These are phyloP conservation scores for Leccinum subrobustum DNA, from an alignment of 1,284 basidiomycete genomes.

Conservation along the genomic window DNA sequence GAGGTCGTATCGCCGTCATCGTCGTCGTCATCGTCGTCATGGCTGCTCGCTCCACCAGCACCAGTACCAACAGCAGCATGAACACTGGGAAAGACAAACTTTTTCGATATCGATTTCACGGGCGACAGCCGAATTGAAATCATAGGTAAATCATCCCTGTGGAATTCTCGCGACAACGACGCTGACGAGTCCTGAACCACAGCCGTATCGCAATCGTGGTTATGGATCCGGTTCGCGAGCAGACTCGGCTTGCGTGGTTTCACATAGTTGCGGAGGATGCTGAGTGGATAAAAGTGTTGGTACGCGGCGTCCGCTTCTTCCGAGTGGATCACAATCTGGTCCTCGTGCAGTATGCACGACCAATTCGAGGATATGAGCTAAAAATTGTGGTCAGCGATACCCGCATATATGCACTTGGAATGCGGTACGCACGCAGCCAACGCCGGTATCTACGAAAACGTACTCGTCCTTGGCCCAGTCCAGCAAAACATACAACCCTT, in stretches of 20 bases:
- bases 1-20: background rate
- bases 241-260: conserved; percentile 27
- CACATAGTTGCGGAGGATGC: conserved; percentile 23
- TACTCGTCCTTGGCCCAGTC: conserved; percentile 66
- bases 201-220: conserved; percentile 3
- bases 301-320: conserved; percentile 40
- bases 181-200: conserved; percentile 3
- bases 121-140: conserved; percentile 30
- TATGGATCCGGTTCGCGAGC: conserved; percentile 12
- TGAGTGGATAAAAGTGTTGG: conserved; percentile 35
- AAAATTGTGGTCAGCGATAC: conserved; percentile 11
- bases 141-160: conserved; percentile 24
- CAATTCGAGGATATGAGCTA: conserved; percentile 65
- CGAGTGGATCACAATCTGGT: conserved; percentile 68
- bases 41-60: background rate
- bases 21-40: background rate
- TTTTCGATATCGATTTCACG: conserved; percentile 34
- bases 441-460: conserved; percentile 68
- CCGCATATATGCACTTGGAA: conserved; percentile 1
- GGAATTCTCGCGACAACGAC: conserved; percentile 3
- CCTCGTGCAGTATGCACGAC: conserved; percentile 64
- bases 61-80: conserved; percentile 1
- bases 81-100: conserved; percentile 32
- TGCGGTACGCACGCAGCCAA: conserved; percentile 59
- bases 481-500: conserved; percentile 61